A percentile compares a stretch with the other conserved stretches of the same genome.
Conservation (phyloP, 2,329 filamentous ascomycete genomes). For the Capronia coronata region DNA sequence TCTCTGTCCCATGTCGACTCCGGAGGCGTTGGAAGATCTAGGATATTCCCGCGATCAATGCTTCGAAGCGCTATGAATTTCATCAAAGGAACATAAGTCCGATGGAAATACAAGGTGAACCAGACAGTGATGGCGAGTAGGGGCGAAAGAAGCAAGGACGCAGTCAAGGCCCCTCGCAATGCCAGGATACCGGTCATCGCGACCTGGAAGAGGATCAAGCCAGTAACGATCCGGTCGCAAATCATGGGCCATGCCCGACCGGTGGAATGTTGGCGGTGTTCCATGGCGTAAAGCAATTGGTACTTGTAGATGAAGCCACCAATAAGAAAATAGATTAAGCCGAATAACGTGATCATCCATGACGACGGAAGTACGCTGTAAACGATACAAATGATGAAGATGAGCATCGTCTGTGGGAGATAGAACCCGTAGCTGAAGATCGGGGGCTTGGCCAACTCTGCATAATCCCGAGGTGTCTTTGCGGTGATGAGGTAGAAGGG, state of each 20-base stretch:
- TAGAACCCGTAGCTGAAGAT: conserved; percentile 95
- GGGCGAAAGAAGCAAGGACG: conserved; percentile 67
- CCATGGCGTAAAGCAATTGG: conserved; percentile 96
- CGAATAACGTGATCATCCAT: conserved; percentile 73
- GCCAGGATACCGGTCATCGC: conserved; percentile 85
- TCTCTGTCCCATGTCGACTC: conserved; percentile 41
- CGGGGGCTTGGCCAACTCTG: conserved; percentile 72
- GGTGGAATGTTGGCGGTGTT: conserved; percentile 88
- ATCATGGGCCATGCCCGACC: conserved; percentile 96
- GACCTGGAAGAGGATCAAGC: conserved; percentile 79
- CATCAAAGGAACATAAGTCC: conserved; percentile 80
- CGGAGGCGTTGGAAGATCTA: conserved; percentile 23
- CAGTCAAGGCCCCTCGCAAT: conserved; percentile 63
- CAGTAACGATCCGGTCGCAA: conserved; percentile 81
- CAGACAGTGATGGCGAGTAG: conserved; percentile 74
- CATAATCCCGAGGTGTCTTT: conserved; percentile 83
- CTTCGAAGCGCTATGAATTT: conserved; percentile 87
- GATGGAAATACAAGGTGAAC: conserved; percentile 77
- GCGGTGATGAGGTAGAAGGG: conserved; percentile 71
- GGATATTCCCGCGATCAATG: conserved; percentile 59
- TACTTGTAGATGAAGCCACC: conserved; percentile 94
- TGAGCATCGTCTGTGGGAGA: conserved; percentile 80
- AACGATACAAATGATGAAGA: conserved; percentile 91
- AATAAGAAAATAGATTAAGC: conserved; percentile 67
- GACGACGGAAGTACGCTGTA: conserved; percentile 81